These are phyloP conservation scores for Tulasnella sp. DNA, from an alignment of 768 basidiomycete genomes.

Conservation along the genomic window DNA sequence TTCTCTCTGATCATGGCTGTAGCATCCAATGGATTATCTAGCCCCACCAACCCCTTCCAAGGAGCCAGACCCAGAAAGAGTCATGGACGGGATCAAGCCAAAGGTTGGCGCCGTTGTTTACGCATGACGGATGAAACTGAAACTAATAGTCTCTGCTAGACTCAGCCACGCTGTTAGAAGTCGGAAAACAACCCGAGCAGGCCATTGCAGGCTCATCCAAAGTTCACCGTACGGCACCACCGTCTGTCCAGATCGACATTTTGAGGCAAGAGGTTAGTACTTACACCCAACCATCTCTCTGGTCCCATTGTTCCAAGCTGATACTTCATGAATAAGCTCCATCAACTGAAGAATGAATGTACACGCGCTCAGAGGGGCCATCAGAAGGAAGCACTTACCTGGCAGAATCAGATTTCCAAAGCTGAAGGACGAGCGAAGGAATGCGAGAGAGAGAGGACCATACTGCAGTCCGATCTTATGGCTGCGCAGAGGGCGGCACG, in stretches of 20 bases:
- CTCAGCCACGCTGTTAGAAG: too few relatives aligned
- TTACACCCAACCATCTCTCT: neutral
- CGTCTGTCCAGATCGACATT: neutral
- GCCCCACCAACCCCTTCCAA: too few relatives aligned
- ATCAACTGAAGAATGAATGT: neutral
- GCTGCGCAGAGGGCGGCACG: too few relatives aligned
- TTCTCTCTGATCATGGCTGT: too few relatives aligned
- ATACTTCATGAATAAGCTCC: too few relatives aligned
- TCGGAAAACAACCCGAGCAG: neutral
- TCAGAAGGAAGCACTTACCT: neutral
- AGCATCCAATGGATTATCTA: too few relatives aligned
- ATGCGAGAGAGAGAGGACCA: neutral
- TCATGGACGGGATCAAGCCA: too few relatives aligned
- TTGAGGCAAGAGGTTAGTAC: constrained; percentile 1
- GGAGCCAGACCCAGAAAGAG: too few relatives aligned
- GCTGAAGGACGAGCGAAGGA: constrained; percentile 1
- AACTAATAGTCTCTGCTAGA: too few relatives aligned
- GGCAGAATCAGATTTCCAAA: neutral
- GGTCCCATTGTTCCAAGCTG: neutral
- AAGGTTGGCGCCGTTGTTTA: too few relatives aligned
- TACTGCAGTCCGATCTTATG: constrained; percentile 1
- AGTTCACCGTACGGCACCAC: neutral
- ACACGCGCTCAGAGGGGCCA: neutral
- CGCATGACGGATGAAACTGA: too few relatives aligned
- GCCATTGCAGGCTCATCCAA: neutral